These are phyloP conservation scores for Neoboletus subvelutipes DNA, from an alignment of 768 basidiomycete genomes.

Conservation along the genomic window DNA sequence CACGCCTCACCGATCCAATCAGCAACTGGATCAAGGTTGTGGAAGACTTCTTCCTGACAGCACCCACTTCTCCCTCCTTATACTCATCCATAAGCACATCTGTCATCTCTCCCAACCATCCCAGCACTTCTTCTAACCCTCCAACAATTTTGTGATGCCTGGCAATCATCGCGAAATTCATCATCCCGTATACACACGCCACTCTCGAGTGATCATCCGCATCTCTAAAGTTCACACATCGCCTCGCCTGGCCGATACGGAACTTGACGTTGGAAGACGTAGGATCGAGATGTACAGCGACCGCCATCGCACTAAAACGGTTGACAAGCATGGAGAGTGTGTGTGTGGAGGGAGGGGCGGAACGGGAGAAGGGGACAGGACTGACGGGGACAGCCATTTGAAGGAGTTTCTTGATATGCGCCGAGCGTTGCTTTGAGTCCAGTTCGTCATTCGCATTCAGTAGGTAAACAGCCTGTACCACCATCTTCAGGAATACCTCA, in stretches of 20 bases:
- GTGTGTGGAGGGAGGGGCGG: constrained; percentile 45
- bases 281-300: constrained; percentile 69
- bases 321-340: constrained; percentile 81
- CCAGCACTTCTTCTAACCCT: constrained; percentile 48
- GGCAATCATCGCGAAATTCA: constrained; percentile 65
- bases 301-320: constrained; percentile 69
- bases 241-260: constrained; percentile 62
- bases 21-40: constrained; percentile 48
- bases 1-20: constrained; percentile 55
- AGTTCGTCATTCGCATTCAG: constrained; percentile 35
- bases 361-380: constrained; percentile 60
- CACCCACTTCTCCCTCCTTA: constrained; percentile 28
- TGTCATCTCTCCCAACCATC: constrained; percentile 67
- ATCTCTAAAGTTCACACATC: constrained; percentile 65
- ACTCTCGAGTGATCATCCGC: constrained; percentile 62
- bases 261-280: constrained; percentile 42
- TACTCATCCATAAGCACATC: constrained; percentile 56
- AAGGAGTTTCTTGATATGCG: constrained; percentile 63
- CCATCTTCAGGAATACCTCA: constrained; percentile 76
- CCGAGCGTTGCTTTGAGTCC: constrained; percentile 36
- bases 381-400: constrained; percentile 72
- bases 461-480: constrained; percentile 55
- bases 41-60: constrained; percentile 25
- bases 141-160: constrained; percentile 48
- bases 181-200: constrained; percentile 74